phyloP scores from a whole-genome alignment of 1,139 yeast species.

The Groenewaldozyma auringiensis region DNA sequence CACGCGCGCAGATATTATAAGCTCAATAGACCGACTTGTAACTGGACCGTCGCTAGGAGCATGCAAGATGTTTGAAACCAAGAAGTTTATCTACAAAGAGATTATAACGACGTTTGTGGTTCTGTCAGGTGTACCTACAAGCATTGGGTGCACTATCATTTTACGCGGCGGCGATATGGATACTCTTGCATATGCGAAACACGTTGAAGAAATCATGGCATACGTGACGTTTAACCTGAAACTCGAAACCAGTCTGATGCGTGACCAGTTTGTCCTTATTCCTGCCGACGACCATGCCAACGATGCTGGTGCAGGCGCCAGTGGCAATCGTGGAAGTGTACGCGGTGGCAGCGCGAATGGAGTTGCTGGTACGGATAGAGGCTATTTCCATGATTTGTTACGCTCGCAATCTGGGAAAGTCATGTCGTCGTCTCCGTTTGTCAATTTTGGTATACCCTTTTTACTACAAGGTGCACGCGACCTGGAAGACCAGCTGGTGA shows the following conservation, averaged over 20 bases:
- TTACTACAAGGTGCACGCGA: constrained; percentile 49
- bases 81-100: constrained; percentile 48
- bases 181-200: constrained; percentile 57
- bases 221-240: constrained; percentile 69
- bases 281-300: constrained; percentile 24
- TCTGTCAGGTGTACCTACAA: constrained; percentile 67
- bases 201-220: constrained; percentile 71
- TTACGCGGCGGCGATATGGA: constrained; percentile 66
- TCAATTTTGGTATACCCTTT: constrained; percentile 59
- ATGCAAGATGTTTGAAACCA: constrained; percentile 66
- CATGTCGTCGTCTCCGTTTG: constrained; percentile 70
- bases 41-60: constrained; percentile 57
- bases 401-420: constrained; percentile 43
- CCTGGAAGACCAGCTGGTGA: constrained; percentile 41
- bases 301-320: constrained; percentile 10
- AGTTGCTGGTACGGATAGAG: neutral
- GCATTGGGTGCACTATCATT: constrained; percentile 73
- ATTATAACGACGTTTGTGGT: constrained; percentile 63
- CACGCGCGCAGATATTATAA: constrained; percentile 73
- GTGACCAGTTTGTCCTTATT: constrained; percentile 60
- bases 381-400: constrained; percentile 44
- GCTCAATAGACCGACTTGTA: constrained; percentile 58
- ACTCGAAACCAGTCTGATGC: constrained; percentile 71
- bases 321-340: neutral
- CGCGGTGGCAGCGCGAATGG: neutral